Percentiles rank a stretch among this genome's conserved stretches.
Conservation (phyloP, 2,329 filamentous ascomycete genomes). For the Colletotrichum sp. region DNA sequence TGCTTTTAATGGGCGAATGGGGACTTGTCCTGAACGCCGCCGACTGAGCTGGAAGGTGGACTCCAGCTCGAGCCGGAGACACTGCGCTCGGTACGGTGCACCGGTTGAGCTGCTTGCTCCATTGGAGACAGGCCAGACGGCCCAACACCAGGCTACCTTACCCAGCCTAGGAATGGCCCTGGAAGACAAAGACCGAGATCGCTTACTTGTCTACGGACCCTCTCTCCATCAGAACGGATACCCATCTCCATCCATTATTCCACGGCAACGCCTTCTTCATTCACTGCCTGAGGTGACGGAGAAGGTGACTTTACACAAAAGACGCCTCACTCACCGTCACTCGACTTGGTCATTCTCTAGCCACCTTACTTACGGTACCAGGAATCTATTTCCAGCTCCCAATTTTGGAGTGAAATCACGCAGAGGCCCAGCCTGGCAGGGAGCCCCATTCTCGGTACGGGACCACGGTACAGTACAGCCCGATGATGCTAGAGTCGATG, state of each 20-base stretch:
- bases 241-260: not conserved
- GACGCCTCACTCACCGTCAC: not conserved
- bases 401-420: not conserved
- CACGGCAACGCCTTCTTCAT: not conserved
- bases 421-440: not conserved
- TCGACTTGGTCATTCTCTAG: not conserved
- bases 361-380: not conserved
- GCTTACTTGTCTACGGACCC: not conserved
- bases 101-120: not conserved
- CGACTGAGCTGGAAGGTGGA: constrained; percentile 4
- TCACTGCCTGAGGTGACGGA: not conserved
- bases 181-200: not conserved
- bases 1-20: constrained; percentile 21
- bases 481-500: constrained; percentile 7
- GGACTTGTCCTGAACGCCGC: not conserved
- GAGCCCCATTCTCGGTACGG: constrained; percentile 6
- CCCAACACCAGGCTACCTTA: not conserved
- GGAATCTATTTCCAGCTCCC: not conserved
- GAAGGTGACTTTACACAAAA: constrained; percentile 1
- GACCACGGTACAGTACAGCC: constrained; percentile 10
- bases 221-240: not conserved
- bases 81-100: constrained; percentile 4
- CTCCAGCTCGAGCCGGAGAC: constrained; percentile 15
- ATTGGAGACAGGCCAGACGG: not conserved
- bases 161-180: not conserved